Conservation (phyloP, 805 yeast genomes). For the Ogataea polymorpha region DNA sequence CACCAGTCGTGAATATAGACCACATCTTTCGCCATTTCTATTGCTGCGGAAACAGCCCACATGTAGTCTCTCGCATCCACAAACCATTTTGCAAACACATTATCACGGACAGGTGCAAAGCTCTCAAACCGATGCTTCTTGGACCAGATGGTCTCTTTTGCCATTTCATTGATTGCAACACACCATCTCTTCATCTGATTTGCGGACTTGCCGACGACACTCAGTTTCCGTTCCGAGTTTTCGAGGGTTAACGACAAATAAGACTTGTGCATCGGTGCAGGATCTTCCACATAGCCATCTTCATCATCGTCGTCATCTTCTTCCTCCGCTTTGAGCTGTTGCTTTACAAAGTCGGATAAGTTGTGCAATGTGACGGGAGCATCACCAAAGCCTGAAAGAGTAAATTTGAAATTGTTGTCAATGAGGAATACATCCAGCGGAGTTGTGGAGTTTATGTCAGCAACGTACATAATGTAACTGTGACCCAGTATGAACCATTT, state of each 20-base stretch:
- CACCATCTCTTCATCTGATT: slow-evolving; percentile 72
- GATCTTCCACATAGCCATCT: slow-evolving; percentile 25
- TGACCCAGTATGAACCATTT: slow-evolving; percentile 91
- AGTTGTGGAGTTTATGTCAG: slow-evolving; percentile 80
- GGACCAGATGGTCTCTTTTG: slow-evolving; percentile 67
- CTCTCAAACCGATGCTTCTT: slow-evolving; percentile 74
- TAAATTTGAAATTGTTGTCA: slow-evolving; percentile 68
- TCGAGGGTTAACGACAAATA: slow-evolving; percentile 61
- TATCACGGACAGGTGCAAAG: slow-evolving; percentile 86
- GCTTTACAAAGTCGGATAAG: slow-evolving; percentile 18
- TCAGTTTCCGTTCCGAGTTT: slow-evolving; percentile 75
- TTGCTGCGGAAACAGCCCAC: slow-evolving; percentile 93
- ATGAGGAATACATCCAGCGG: slow-evolving; percentile 89
- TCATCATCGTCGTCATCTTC: slow-evolving; percentile 38
- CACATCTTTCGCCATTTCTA: slow-evolving; percentile 90
- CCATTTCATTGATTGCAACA: slow-evolving; percentile 67
- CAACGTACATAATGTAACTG: slow-evolving; percentile 80
- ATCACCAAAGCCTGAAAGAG: slow-evolving; percentile 41
- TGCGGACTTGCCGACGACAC: slow-evolving; percentile 65
- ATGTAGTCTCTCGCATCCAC: slow-evolving; percentile 91
- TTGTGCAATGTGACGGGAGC: slow-evolving; percentile 22
- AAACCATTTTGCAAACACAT: slow-evolving; percentile 92
- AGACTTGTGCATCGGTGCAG: slow-evolving; percentile 31
- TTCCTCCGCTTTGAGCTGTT: slow-evolving; percentile 32
- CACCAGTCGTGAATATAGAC: slow-evolving; percentile 98